Conservation (phyloP, 257 asterid species). For the Solanum lignicaule region DNA sequence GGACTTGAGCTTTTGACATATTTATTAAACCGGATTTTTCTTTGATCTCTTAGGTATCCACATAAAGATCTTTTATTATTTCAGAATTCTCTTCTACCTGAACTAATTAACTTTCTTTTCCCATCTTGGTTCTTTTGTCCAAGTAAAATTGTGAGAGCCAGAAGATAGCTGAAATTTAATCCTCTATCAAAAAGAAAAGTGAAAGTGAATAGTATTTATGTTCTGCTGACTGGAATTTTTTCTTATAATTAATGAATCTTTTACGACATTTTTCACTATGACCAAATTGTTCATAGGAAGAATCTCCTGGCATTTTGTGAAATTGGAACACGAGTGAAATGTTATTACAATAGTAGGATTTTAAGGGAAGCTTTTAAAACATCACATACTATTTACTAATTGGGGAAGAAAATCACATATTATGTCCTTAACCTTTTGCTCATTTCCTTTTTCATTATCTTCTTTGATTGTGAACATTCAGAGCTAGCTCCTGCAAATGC, state of each 20-base stretch:
- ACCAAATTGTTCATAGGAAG: neutral
- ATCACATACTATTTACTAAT: neutral
- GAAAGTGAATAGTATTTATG: neutral
- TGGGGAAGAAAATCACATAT: neutral
- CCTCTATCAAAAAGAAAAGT: neutral
- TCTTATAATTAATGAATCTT: neutral
- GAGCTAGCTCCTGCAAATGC: neutral
- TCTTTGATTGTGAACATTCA: neutral
- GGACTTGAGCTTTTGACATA: neutral
- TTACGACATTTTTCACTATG: neutral
- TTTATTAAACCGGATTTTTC: neutral
- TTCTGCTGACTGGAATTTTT: neutral
- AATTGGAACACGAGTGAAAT: neutral
- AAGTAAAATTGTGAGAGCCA: neutral
- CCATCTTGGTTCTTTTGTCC: neutral
- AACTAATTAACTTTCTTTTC: neutral
- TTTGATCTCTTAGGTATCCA: neutral
- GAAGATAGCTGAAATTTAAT: neutral
- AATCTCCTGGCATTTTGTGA: neutral
- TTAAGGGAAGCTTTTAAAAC: neutral
- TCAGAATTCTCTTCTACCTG: neutral
- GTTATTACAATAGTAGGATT: neutral
- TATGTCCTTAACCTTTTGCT: neutral
- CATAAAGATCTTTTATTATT: neutral
- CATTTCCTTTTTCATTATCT: neutral